phyloP scores from a whole-genome alignment of 768 basidiomycete species.

The Scleroderma bovista region DNA sequence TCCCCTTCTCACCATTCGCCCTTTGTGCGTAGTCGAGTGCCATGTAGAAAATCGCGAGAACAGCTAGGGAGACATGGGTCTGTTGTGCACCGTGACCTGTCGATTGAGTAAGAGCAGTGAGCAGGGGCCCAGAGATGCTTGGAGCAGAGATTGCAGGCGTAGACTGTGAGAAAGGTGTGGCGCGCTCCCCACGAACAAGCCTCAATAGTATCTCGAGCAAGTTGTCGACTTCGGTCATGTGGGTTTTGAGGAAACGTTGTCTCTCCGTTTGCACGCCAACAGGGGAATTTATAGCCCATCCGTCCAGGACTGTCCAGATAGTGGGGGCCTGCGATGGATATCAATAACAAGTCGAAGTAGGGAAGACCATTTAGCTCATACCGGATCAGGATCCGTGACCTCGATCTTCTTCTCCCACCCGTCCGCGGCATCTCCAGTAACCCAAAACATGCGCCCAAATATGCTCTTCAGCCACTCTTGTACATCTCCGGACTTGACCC shows the following conservation, averaged over 20 bases:
- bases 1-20: conserved; percentile 61
- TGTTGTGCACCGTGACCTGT: conserved; percentile 85
- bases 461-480: conserved; percentile 91
- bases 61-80: conserved; percentile 90
- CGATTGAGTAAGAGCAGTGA: conserved; percentile 64
- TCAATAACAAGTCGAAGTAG: background rate
- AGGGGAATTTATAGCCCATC: conserved; percentile 83
- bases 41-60: conserved; percentile 87
- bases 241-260: conserved; percentile 82
- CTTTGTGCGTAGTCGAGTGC: conserved; percentile 76
- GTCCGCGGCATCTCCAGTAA: conserved; percentile 74
- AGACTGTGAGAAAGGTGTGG: conserved; percentile 62
- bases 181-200: conserved; percentile 85
- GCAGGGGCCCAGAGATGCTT: conserved; percentile 60
- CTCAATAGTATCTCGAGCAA: conserved; percentile 90
- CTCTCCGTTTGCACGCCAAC: conserved; percentile 72
- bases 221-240: conserved; percentile 82
- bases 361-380: conserved; percentile 36
- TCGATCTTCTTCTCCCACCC: conserved; percentile 94
- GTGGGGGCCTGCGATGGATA: conserved; percentile 67
- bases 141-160: conserved; percentile 58
- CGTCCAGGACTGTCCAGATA: conserved; percentile 83
- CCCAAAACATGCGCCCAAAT: conserved; percentile 86
- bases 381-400: conserved; percentile 92
- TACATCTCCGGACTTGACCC: conserved; percentile 92